A percentile compares a stretch with the other conserved stretches of the same genome.
These are phyloP conservation scores for Aspergillus niger DNA, from an alignment of 2,329 filamentous ascomycete genomes.

Conservation along the genomic window DNA sequence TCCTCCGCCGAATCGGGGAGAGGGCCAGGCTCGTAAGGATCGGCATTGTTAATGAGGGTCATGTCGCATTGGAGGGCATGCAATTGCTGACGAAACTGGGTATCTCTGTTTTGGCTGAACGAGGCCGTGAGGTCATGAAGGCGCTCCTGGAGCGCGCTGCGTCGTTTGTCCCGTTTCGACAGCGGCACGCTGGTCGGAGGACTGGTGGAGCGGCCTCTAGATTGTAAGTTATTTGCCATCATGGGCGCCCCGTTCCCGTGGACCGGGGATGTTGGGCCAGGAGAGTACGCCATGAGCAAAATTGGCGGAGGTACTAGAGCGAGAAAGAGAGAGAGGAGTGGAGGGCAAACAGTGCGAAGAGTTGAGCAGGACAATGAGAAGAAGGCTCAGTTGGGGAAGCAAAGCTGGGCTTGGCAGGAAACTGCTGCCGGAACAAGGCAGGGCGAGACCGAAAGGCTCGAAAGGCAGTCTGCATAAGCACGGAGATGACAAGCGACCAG, in stretches of 20 bases:
- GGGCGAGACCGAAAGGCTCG: not conserved
- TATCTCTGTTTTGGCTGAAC: conserved; percentile 78
- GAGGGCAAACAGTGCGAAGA: conserved; percentile 4
- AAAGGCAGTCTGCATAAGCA: conserved; percentile 6
- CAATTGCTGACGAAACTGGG: conserved; percentile 83
- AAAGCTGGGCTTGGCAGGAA: not conserved
- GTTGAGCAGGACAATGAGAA: not conserved
- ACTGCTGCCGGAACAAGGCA: conserved; percentile 1
- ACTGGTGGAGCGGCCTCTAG: conserved; percentile 33
- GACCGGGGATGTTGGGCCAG: conserved; percentile 37
- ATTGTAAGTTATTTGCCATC: conserved; percentile 26
- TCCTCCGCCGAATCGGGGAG: conserved; percentile 67
- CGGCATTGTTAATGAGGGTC: conserved; percentile 79
- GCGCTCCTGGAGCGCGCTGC: conserved; percentile 78
- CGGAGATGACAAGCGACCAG: not conserved
- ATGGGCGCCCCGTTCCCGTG: conserved; percentile 21
- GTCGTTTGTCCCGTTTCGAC: conserved; percentile 89
- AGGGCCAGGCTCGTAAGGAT: conserved; percentile 73
- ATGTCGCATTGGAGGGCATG: conserved; percentile 91
- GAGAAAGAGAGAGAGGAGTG: conserved; percentile 11
- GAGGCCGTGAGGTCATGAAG: conserved; percentile 73
- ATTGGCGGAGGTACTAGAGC: conserved; percentile 8
- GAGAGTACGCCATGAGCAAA: conserved; percentile 43
- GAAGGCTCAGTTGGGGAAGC: not conserved
- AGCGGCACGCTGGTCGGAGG: conserved; percentile 44